These are phyloP conservation scores for Phytopythium chamaehyphon DNA, from an alignment of 352 stramenopile species.

Conservation along the genomic window DNA sequence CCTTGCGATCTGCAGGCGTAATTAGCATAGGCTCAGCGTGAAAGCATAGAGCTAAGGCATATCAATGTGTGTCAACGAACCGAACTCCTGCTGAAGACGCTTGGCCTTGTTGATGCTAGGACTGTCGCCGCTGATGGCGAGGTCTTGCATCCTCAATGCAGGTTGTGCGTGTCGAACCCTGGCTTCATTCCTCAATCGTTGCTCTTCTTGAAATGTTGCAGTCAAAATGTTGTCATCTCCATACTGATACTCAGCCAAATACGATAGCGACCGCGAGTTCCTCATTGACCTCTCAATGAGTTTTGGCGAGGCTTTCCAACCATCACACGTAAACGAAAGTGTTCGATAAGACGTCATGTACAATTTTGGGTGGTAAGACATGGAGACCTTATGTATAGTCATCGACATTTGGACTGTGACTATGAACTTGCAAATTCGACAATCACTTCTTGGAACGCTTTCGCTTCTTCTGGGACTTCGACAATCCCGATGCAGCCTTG, in stretches of 20 bases:
- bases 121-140: conserved; percentile 20
- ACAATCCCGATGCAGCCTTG: background rate
- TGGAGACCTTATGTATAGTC: too few species aligned
- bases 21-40: too few species aligned
- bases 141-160: conserved; percentile 22
- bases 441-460: conserved; percentile 6
- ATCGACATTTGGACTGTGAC: background rate
- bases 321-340: too few species aligned
- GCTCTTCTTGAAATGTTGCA: conserved; percentile 38
- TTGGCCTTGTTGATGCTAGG: conserved; percentile 48
- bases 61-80: conserved; percentile 18
- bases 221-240: conserved; percentile 60
- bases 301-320: background rate
- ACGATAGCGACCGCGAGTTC: conserved; percentile 47
- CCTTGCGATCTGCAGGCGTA: conserved; percentile 35
- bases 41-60: background rate
- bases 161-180: conserved; percentile 44
- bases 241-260: conserved; percentile 63
- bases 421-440: background rate
- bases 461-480: conserved; percentile 18
- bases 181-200: conserved; percentile 38
- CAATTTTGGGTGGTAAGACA: too few species aligned
- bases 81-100: conserved; percentile 49
- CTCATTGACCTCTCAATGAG: conserved; percentile 26
- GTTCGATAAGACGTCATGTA: too few species aligned